Conservation (phyloP, 1,284 basidiomycete species). For the Wolfiporia cocos region DNA sequence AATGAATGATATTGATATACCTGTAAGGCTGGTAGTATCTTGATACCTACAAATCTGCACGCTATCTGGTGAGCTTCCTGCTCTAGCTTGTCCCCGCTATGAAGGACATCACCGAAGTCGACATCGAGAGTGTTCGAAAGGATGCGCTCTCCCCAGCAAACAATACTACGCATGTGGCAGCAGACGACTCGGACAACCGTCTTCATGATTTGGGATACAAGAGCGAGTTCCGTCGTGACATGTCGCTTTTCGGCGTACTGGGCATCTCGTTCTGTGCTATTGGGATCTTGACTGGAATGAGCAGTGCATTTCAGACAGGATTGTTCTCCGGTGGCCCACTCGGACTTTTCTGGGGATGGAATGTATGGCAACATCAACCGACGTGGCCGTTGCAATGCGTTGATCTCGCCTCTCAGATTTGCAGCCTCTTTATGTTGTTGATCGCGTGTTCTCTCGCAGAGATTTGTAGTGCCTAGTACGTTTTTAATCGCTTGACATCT, state of each 20-base stretch:
- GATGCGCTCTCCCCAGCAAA: neutral
- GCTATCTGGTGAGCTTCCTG: too few species aligned
- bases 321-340: constrained; percentile 54
- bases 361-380: constrained; percentile 30
- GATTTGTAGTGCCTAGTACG: constrained; percentile 55
- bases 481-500: constrained; percentile 4
- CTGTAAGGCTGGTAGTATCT: too few species aligned
- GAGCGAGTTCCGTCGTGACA: constrained; percentile 48
- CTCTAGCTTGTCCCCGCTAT: neutral
- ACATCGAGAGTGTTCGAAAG: constrained; percentile 13
- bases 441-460: constrained; percentile 53
- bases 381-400: neutral
- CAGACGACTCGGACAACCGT: constrained; percentile 35
- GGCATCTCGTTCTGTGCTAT: constrained; percentile 61
- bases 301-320: constrained; percentile 49
- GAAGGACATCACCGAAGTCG: constrained; percentile 2
- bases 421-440: constrained; percentile 54
- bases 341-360: constrained; percentile 63
- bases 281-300: constrained; percentile 56
- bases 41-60: too few species aligned
- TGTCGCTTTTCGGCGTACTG: constrained; percentile 53
- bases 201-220: constrained; percentile 50
- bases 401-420: constrained; percentile 31
- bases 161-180: constrained; percentile 1
- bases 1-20: too few species aligned